phyloP scores from a whole-genome alignment of 2,329 filamentous ascomycete genomes.

The Ceratocystis alfenasii region DNA sequence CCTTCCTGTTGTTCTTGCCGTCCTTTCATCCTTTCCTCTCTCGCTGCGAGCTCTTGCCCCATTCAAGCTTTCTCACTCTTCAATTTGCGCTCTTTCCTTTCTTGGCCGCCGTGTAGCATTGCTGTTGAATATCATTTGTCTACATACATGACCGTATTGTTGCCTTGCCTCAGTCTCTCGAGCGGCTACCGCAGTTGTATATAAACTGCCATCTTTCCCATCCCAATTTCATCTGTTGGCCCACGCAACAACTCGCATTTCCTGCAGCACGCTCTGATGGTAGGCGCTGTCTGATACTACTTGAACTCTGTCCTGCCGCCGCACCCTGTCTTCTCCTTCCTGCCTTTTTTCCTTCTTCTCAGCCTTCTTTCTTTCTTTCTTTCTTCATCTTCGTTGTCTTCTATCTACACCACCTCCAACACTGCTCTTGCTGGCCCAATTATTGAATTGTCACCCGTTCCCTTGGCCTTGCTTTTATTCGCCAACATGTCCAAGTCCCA shows the following conservation, averaged over 20 bases:
- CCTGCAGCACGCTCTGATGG: background rate
- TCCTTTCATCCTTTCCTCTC: background rate
- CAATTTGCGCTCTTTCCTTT: slow-evolving; percentile 1
- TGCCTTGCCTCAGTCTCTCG: background rate
- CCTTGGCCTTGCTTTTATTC: background rate
- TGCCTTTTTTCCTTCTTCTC: background rate
- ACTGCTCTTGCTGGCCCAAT: too few relatives aligned
- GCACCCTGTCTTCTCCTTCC: background rate
- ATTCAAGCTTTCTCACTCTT: background rate
- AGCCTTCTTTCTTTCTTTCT: background rate
- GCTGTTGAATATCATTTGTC: background rate
- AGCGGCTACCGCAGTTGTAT: background rate
- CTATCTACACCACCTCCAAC: background rate
- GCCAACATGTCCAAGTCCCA: slow-evolving; percentile 7
- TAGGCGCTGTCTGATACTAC: background rate
- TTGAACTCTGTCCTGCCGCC: background rate
- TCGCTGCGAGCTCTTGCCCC: background rate
- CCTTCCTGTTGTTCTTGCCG: background rate
- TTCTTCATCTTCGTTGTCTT: background rate
- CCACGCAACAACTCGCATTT: background rate
- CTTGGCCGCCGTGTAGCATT: background rate
- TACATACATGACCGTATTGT: background rate
- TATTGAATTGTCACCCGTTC: background rate
- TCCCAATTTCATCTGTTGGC: background rate
- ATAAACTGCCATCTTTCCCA: background rate